Base-by-base conservation (phyloP, 495 filamentous ascomycete genomes). In the Neurospora sp. region DNA sequence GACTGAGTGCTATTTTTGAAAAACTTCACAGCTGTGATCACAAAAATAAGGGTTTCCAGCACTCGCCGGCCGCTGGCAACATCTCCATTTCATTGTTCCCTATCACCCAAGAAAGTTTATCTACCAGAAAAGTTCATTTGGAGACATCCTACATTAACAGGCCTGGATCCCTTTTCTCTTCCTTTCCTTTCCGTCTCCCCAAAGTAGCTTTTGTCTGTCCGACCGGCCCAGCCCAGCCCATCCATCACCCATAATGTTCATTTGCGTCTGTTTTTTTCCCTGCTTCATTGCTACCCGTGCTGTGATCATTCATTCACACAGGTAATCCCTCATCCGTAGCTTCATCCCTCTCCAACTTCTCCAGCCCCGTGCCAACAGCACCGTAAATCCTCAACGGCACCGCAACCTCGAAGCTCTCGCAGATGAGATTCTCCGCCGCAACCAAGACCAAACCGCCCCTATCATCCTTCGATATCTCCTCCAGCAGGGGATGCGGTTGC, bases 361-460 rank as follows among this genome's bases (percentile, higher is more conserved):
- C 85, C 72, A 84, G 77, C 44, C 78, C 79, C 83, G 46, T 79
- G 83, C 72, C 84, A 81, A 86, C 79, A 7, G 93, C 91, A 9
- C 94, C 94, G 80, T 95, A 97, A 0, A 97, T 92, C 69, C 88
- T 87, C 71, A 97, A 80, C 69, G 94, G 94, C 69, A 97, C 92
- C 2, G 88, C 88, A 66, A 97, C 91, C 79, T 97, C 94, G 82
- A 97, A 97, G 20, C 91, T 94, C 85, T 97, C 94, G 76, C 93
- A 94, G 20, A 88, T 85, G 72, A 97, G 77, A 74, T 88, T 89
- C 82, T 96, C 93, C 74, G 90, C 87, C 2, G 93, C 91, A 4
- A 91, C 91, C 44, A 93, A 78, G 1, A 93, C 86, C 20, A 86
- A 76, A 2, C 86, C 85, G 0, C 93, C 93, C 35, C 92, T 84